A percentile compares a stretch with the other conserved stretches of the same genome.
Conservation (phyloP, 148 eudicot genomes). For the Mesembryanthemum crystallinum region DNA sequence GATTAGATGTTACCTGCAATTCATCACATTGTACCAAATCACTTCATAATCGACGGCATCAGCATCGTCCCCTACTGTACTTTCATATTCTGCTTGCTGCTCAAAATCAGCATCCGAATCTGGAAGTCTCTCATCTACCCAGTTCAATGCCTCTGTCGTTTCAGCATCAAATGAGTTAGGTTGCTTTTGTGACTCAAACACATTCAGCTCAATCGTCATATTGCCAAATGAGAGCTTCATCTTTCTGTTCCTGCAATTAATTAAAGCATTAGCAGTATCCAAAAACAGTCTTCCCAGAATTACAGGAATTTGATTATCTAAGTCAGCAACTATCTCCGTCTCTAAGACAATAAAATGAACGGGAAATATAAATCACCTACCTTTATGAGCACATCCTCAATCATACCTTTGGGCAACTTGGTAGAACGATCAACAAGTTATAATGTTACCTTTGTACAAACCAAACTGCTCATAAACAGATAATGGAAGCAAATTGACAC, state of each 20-base stretch:
- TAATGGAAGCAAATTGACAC: neutral
- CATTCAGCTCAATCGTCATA: neutral
- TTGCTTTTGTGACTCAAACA: too few species aligned
- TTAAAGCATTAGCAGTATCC: neutral
- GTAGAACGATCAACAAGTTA: neutral
- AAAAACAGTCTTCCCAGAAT: neutral
- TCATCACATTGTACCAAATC: too few species aligned
- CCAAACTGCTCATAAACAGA: neutral
- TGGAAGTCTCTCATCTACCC: too few species aligned
- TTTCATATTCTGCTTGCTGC: too few species aligned
- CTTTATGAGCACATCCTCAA: conserved; percentile 1
- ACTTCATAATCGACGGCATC: too few species aligned
- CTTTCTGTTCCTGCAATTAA: neutral
- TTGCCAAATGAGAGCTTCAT: neutral
- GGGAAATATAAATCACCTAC: neutral
- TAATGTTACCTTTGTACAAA: neutral
- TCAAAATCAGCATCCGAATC: too few species aligned
- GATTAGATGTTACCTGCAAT: too few species aligned
- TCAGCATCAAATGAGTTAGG: too few species aligned
- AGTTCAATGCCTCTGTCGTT: too few species aligned
- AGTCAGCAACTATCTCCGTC: neutral
- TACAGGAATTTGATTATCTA: neutral
- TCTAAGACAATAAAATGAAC: neutral
- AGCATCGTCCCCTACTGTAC: too few species aligned
- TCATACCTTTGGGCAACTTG: neutral